Conservation (phyloP, 345 rosid species). For the Durio zibethinus region DNA sequence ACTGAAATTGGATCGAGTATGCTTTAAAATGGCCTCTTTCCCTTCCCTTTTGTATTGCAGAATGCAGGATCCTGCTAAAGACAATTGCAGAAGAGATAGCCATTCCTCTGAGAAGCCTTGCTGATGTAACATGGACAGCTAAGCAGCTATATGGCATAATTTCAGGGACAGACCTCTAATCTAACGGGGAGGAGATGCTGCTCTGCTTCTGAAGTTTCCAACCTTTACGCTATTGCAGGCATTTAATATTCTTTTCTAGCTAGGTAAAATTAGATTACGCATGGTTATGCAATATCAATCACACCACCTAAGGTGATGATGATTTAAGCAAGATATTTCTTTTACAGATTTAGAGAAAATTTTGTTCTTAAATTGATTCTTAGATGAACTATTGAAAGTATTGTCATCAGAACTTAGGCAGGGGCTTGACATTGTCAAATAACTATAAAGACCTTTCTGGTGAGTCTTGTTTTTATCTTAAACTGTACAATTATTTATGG, state of each 20-base stretch:
- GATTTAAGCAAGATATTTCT: neutral
- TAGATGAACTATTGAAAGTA: too few species aligned
- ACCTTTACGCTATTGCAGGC: neutral
- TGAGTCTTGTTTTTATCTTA: too few species aligned
- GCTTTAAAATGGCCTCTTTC: constrained; percentile 1
- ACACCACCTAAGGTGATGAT: neutral
- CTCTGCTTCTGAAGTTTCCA: neutral
- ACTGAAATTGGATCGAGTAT: neutral
- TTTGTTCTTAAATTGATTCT: too few species aligned
- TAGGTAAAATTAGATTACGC: neutral
- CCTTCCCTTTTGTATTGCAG: constrained; percentile 28
- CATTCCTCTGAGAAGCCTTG: constrained; percentile 33
- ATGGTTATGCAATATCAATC: neutral
- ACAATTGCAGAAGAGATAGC: constrained; percentile 42
- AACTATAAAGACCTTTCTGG: too few species aligned
- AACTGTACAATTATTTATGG: too few species aligned
- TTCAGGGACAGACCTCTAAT: constrained; percentile 31
- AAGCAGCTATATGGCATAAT: constrained; percentile 32
- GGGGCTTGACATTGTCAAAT: too few species aligned
- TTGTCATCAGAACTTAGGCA: too few species aligned
- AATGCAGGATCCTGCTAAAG: constrained; percentile 48
- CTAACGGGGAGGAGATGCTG: neutral
- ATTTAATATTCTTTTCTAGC: too few species aligned
- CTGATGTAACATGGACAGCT: constrained; percentile 47
- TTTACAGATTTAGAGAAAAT: too few species aligned